These are phyloP conservation scores for Tuber melanosporum DNA, from an alignment of 495 filamentous ascomycete species.

Conservation along the genomic window DNA sequence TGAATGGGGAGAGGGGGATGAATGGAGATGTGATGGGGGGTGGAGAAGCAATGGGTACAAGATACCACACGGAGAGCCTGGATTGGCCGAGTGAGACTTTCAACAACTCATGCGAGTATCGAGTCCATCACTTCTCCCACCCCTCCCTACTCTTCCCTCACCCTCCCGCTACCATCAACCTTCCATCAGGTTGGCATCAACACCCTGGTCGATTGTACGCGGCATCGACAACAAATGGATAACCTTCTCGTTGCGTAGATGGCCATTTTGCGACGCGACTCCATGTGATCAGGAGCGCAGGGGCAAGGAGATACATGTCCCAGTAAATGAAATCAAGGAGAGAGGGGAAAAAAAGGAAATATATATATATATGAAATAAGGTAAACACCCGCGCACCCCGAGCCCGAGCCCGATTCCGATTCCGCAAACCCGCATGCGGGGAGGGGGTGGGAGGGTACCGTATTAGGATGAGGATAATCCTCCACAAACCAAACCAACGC, in stretches of 20 bases:
- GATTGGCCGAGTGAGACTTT: conserved; percentile 9
- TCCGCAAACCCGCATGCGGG: conserved; percentile 3
- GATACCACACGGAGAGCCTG: neutral
- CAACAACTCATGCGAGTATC: conserved; percentile 10
- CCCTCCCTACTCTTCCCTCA: neutral
- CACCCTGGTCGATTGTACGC: neutral
- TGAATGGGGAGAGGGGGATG: neutral
- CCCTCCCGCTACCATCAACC: neutral
- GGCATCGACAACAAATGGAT: neutral
- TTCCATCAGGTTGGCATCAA: neutral
- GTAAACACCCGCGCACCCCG: neutral
- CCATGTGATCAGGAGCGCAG: conserved; percentile 28
- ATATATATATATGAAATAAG: neutral
- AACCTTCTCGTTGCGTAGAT: conserved; percentile 2
- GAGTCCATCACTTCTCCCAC: neutral
- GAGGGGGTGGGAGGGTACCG: neutral
- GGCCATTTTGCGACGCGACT: conserved; percentile 28
- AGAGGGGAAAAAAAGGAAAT: neutral
- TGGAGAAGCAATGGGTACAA: neutral
- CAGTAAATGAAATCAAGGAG: neutral
- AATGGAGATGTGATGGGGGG: conserved; percentile 1
- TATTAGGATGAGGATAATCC: neutral
- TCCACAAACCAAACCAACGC: neutral
- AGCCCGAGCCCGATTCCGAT: neutral
- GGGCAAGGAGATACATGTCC: neutral